Percentiles rank a stretch among this genome's conserved stretches.
Conservation (phyloP, 352 stramenopile genomes). For the Pythium vanterpoolii region DNA sequence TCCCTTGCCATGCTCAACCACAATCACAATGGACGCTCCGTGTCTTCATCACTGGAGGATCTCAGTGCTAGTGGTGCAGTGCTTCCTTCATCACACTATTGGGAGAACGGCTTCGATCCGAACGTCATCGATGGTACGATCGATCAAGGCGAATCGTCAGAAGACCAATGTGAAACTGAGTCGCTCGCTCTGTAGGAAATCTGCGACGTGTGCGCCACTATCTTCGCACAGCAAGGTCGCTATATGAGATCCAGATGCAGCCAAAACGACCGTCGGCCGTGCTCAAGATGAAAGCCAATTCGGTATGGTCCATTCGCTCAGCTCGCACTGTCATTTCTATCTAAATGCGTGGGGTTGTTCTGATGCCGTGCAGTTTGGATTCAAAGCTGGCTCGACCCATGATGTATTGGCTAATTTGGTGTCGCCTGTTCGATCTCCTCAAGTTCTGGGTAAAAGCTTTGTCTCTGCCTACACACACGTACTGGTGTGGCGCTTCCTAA, state of each 20-base stretch:
- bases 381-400: constrained; percentile 64
- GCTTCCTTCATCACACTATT: constrained; percentile 15
- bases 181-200: constrained; percentile 37
- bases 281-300: constrained; percentile 68
- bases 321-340: neutral
- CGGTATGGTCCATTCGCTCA: constrained; percentile 18
- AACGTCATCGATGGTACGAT: constrained; percentile 19
- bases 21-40: neutral
- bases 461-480: too few relatives aligned
- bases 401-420: constrained; percentile 61
- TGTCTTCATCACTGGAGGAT: constrained; percentile 15
- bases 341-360: neutral
- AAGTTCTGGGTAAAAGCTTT: constrained; percentile 56
- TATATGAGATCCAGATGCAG: constrained; percentile 78
- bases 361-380: constrained; percentile 45
- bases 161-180: neutral
- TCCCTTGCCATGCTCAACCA: constrained; percentile 5
- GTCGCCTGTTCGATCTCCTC: constrained; percentile 57
- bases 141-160: neutral
- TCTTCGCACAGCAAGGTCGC: constrained; percentile 46
- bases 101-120: constrained; percentile 22
- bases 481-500: too few relatives aligned
- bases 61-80: constrained; percentile 10
- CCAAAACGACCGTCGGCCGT: constrained; percentile 70
- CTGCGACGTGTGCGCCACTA: constrained; percentile 53